Evolutionary conservation across 371 early-diverging fungal genomes (phyloP).

Genomic region (Mortierella sp.): DNA sequence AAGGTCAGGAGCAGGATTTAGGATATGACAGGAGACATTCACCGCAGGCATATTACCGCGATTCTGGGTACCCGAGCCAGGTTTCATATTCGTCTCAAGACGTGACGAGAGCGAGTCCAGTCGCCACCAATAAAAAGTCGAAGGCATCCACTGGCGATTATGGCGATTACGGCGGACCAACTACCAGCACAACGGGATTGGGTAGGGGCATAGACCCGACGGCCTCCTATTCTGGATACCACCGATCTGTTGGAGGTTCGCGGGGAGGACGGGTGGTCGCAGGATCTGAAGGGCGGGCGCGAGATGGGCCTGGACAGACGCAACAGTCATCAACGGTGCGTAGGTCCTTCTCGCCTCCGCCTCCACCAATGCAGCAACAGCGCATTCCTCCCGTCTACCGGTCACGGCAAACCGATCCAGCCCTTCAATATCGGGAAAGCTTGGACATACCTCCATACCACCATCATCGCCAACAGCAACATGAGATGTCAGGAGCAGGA

Average conservation of each 20-base stretch:
- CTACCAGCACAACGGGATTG: background rate
- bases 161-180: background rate
- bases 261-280: background rate
- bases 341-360: background rate
- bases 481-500: background rate
- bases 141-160: background rate
- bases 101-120: background rate
- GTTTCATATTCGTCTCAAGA: background rate
- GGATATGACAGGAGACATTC: background rate
- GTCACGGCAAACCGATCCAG: background rate
- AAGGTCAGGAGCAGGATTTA: background rate
- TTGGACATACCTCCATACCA: background rate
- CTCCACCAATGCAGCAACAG: background rate
- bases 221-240: background rate
- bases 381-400: background rate
- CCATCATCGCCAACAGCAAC: background rate
- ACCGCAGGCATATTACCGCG: conserved; percentile 1
- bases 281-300: background rate
- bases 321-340: background rate
- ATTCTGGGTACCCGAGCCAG: background rate
- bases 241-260: background rate
- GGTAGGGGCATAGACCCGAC: background rate
- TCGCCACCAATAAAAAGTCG: background rate
- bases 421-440: background rate
- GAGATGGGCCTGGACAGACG: background rate